A percentile compares a stretch with the other conserved stretches of the same genome.
Evolutionary conservation across 1,139 yeast genomes (phyloP).

Genomic region (Candida dubliniensis): DNA sequence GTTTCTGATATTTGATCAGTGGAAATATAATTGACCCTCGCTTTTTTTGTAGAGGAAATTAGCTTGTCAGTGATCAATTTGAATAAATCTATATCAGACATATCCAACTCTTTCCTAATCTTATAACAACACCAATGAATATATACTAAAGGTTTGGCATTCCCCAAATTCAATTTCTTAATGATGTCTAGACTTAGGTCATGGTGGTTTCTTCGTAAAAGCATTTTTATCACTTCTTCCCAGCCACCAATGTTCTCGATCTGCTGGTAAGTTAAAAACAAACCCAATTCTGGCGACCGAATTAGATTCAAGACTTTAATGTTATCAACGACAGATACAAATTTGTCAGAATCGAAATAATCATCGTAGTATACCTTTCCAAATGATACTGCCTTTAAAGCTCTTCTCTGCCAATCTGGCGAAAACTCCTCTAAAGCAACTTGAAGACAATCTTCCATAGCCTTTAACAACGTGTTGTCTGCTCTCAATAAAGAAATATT

Average conservation of each 20-base stretch:
- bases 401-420: constrained; percentile 73
- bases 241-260: constrained; percentile 52
- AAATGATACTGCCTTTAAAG: constrained; percentile 79
- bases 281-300: constrained; percentile 62
- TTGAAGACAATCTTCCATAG: constrained; percentile 68
- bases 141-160: constrained; percentile 58
- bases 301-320: constrained; percentile 71
- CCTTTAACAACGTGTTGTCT: constrained; percentile 52
- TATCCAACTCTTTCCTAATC: constrained; percentile 53
- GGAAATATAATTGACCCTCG: constrained; percentile 41
- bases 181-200: constrained; percentile 64
- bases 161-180: constrained; percentile 44
- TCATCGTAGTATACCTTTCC: constrained; percentile 68
- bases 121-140: constrained; percentile 83
- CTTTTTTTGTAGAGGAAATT: constrained; percentile 16
- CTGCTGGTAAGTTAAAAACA: constrained; percentile 64
- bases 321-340: constrained; percentile 58
- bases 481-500: constrained; percentile 60
- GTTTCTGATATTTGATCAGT: constrained; percentile 63
- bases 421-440: constrained; percentile 82
- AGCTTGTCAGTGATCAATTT: constrained; percentile 50
- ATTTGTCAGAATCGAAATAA: constrained; percentile 55
- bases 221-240: constrained; percentile 54
- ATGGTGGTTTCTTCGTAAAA: constrained; percentile 63
- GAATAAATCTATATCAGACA: constrained; percentile 61